Base-by-base conservation (phyloP, 345 rosid species). In the Geranium rotundifolium region DNA sequence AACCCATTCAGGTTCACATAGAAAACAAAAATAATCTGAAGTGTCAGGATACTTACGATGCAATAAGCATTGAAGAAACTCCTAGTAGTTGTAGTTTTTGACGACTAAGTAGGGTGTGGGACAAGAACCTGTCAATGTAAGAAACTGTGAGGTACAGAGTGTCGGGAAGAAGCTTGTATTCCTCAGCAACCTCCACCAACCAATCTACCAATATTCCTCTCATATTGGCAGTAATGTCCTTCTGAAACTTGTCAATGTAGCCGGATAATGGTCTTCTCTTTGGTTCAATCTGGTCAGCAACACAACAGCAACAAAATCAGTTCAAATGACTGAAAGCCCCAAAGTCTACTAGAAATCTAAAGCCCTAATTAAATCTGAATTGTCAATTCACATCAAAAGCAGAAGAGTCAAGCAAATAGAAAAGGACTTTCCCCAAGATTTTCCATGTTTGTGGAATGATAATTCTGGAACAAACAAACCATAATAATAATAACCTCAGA, bases 141-240 rank as follows among this genome's bases (percentile, higher is more conserved):
- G 77, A 67, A 29, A 88, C 61, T 5, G 91, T 66, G 61, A 83
- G 81, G 69, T 83, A 82, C 3, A 88, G 75, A 18, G 89, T 88
- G 64, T 88, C 91, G 0, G 89, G 66, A 15, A 85, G 77, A 41
- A 88, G 89, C 78, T 73, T 79, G 80, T 83, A 83, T 63, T 85
- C 91, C 63, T 85, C 89, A 7, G 86, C 81, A 34, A 87, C 84
- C 69, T 83, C 89, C 59, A 81, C 85, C 72, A 83, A 64, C 95
- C 89, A 85, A 69, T 81, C 91, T 58, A 81, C 81, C 65, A 83
- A 54, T 54, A 76, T 65, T 62, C 76, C 84, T 67, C 89, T 70
- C 95, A 88, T 88, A 52, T 77, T 80, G 27, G 79, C 77, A 9
- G 72, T 81, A 17, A 85, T 66, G 70, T 83, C 89, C 29, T 72